Conservation (phyloP, 2,329 filamentous ascomycete genomes). For the Byssothecium circinans region DNA sequence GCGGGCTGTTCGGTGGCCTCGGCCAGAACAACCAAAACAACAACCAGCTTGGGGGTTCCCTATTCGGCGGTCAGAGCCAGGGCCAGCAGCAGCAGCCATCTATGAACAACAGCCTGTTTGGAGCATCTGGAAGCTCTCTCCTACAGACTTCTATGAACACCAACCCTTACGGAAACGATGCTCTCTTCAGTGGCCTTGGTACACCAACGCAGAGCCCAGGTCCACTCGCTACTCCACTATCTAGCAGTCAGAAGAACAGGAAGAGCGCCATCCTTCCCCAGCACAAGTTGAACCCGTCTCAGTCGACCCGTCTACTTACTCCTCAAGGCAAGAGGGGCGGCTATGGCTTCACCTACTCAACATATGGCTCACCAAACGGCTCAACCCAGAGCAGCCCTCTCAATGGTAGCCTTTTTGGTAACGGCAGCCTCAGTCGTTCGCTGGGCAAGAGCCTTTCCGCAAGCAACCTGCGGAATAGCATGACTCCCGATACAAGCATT, state of each 20-base stretch:
- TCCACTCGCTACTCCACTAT: conserved; percentile 87
- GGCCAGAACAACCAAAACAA: conserved; percentile 43
- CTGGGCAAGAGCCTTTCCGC: conserved; percentile 87
- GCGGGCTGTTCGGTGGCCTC: conserved; percentile 51
- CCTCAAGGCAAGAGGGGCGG: conserved; percentile 74
- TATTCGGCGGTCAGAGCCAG: conserved; percentile 49
- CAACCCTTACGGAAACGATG: conserved; percentile 88
- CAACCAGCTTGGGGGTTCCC: conserved; percentile 30
- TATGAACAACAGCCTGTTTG: conserved; percentile 54
- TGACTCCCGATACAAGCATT: conserved; percentile 79
- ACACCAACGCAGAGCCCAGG: conserved; percentile 73
- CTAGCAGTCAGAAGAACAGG: conserved; percentile 72
- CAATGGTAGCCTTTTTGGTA: conserved; percentile 36
- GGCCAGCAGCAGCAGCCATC: conserved; percentile 46
- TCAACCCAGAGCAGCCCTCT: conserved; percentile 75
- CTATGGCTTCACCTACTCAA: conserved; percentile 91
- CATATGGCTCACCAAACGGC: conserved; percentile 77
- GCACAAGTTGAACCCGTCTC: conserved; percentile 82
- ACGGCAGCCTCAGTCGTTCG: conserved; percentile 67
- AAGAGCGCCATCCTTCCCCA: conserved; percentile 80
- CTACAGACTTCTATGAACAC: conserved; percentile 61
- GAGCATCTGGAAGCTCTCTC: conserved; percentile 51
- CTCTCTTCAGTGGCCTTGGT: conserved; percentile 76
- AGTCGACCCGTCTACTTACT: conserved; percentile 76
- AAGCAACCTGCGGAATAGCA: conserved; percentile 77